Base-by-base conservation (phyloP, 116 monocot genomes). In the Posidonia oceanica region DNA sequence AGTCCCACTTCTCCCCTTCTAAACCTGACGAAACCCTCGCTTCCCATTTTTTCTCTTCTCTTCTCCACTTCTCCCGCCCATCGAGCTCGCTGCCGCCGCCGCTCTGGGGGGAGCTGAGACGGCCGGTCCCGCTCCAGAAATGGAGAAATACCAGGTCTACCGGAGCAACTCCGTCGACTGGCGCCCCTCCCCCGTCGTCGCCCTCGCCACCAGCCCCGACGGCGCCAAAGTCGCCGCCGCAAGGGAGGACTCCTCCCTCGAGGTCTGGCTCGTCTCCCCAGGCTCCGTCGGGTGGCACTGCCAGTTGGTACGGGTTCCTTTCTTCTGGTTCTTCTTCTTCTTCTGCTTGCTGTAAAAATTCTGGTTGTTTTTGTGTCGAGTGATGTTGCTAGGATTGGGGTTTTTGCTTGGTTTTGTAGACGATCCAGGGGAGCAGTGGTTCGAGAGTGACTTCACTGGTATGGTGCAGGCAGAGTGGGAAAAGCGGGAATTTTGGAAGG, bases 211-310 rank as follows among this genome's bases (percentile, higher is more conserved):
- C 23, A 90, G 86, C 75, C 61, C 78, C 54, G 93, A 93, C 66
- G 85, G 83, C 12, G 79, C 84, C 3, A 84, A 81, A 72, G 91
- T 99, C n/a, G 99, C 99, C 14, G 99, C 90, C 51, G 91, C 88
- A 20, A 80, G 99, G 51, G 90, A 84, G 54, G 99, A 93, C 54
- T 84, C 88, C 0, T 83, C 85, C 3, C 48, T 94, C 15, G 94
- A 99, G 84, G 77, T 99, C 54, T 99, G 99, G 99, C 76, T 91
- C 52, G 99, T 99, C 2, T 90, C 94, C 5, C 91, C 99, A 3
- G 99, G 99, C 60, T 88, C 99, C 57, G 94, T 99, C 12, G 94
- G 94, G 3, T 99, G 99, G 99, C 99, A 99, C 64, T 88, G 88
- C 74, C 88, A 86, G 71, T 69, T 99, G 76, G 99, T 99, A 77